Evolutionary conservation across 495 filamentous ascomycete species (phyloP), one percentile per base, ranked within the genome.

Genomic region (Tuber magnatum): DNA sequence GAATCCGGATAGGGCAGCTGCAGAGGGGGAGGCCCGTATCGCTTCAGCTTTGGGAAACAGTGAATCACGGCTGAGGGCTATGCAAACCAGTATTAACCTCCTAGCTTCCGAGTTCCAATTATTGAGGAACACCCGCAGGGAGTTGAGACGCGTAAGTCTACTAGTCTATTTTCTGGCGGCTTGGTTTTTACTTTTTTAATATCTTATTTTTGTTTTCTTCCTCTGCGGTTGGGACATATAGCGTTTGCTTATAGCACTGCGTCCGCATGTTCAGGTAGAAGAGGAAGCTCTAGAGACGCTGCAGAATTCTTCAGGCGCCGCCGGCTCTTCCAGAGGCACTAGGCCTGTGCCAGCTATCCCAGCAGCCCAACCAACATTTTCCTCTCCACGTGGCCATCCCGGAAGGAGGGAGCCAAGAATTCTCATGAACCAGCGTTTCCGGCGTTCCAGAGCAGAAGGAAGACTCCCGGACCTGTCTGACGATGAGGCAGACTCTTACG

Each of bases 21-120:
- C 70, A 7, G 76, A 79, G 22, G 71, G 68, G 7, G 74, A 71
- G 61, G 51, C 71, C 44, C 65, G 71, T 24, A 74, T 76, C 24
- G 79, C 81, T 10, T 79, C 79, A 18, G 70, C 65, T 12, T 40
- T 82, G 16, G 73, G 80, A 24, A 71, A 74, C 10, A 40, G 80
- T 0, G 80, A 82, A 48, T 80, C 80, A 10, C 75, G 80, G 22
- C 41, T 82, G 12, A 61, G 80, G 12, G 80, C 80, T 9, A 82
- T 82, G 80, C 80, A 82, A 69, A 82, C 74, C 4, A 70, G 80
- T 35, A 82, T 82, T 38, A 80, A 82, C 20, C 73, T 82, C 7
- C 65, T 82, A 32, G 77, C 80, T 22, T 80, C 73, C 10, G 80
- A 82, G 65, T 82, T 82, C 71, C 72, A 73, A 43, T 56, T 82